These are phyloP conservation scores for Fraxinus paxiana DNA, from an alignment of 305 asterid species.

Conservation along the genomic window DNA sequence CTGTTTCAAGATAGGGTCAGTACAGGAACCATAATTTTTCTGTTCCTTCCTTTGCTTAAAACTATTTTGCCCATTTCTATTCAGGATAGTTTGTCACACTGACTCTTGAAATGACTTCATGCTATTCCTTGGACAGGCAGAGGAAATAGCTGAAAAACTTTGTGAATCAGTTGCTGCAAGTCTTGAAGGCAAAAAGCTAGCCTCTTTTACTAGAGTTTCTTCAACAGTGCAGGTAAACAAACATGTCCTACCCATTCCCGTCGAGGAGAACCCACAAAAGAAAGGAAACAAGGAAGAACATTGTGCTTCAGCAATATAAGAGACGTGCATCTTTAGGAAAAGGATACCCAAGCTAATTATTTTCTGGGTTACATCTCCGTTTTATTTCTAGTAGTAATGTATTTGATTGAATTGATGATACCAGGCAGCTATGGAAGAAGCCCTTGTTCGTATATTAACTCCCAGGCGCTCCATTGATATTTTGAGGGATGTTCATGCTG, in stretches of 20 bases:
- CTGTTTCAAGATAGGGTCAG: background rate
- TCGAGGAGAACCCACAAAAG: background rate
- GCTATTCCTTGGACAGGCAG: constrained; percentile 53
- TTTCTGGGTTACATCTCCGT: background rate
- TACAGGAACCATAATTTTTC: background rate
- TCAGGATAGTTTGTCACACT: background rate
- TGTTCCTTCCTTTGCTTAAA: background rate
- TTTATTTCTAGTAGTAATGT: background rate
- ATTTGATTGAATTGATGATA: constrained; percentile 20
- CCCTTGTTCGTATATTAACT: constrained; percentile 91
- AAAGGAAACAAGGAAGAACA: background rate
- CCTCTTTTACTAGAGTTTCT: constrained; percentile 84
- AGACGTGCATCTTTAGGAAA: background rate
- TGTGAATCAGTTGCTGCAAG: constrained; percentile 95
- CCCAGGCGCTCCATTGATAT: constrained; percentile 92
- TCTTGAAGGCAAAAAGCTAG: constrained; percentile 84
- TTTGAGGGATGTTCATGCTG: constrained; percentile 88
- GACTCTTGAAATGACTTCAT: background rate
- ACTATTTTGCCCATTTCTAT: background rate
- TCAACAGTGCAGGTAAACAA: constrained; percentile 74
- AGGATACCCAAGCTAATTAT: background rate
- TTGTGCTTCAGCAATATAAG: background rate
- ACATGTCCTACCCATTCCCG: background rate
- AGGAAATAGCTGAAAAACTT: constrained; percentile 92
- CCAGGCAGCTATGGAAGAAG: constrained; percentile 96